phyloP scores from a whole-genome alignment of 139 green algal genomes.

The Edaphochlamys debaryana region DNA sequence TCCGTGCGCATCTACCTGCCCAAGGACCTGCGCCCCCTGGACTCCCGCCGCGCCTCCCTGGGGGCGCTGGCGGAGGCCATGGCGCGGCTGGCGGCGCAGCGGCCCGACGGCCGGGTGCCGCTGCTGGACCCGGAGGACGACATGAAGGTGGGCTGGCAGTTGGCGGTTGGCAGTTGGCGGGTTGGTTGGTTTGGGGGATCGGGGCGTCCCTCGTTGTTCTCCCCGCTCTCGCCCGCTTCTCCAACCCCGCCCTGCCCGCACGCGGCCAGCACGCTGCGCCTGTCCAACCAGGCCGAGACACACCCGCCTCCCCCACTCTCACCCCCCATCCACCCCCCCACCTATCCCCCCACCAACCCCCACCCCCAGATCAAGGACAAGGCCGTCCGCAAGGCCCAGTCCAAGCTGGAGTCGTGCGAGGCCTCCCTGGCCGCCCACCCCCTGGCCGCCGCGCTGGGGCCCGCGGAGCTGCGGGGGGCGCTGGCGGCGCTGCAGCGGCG shows the following conservation, averaged over 20 bases:
- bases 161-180: not conserved
- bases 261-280: too few relatives aligned
- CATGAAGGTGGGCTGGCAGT: constrained; percentile 61
- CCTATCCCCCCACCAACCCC: too few relatives aligned
- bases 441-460: not conserved
- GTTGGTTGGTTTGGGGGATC: not conserved
- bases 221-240: too few relatives aligned
- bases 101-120: constrained; percentile 37
- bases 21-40: constrained; percentile 73
- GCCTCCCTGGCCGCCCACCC: constrained; percentile 57
- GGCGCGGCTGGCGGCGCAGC: constrained; percentile 13
- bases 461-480: constrained; percentile 38
- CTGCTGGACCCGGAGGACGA: constrained; percentile 79
- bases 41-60: constrained; percentile 46
- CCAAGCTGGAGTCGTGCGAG: constrained; percentile 68
- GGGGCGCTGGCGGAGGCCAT: constrained; percentile 46
- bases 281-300: too few relatives aligned
- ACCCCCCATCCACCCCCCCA: too few relatives aligned
- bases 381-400: constrained; percentile 47
- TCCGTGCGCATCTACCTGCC: constrained; percentile 75
- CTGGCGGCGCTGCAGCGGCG: constrained; percentile 60
- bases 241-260: too few relatives aligned
- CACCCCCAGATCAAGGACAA: constrained; percentile 42
- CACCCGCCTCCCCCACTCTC: too few relatives aligned
- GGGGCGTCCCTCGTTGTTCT: too few relatives aligned